These are phyloP conservation scores for Vigna trinervia DNA, from an alignment of 306 rosid genomes.

Conservation along the genomic window DNA sequence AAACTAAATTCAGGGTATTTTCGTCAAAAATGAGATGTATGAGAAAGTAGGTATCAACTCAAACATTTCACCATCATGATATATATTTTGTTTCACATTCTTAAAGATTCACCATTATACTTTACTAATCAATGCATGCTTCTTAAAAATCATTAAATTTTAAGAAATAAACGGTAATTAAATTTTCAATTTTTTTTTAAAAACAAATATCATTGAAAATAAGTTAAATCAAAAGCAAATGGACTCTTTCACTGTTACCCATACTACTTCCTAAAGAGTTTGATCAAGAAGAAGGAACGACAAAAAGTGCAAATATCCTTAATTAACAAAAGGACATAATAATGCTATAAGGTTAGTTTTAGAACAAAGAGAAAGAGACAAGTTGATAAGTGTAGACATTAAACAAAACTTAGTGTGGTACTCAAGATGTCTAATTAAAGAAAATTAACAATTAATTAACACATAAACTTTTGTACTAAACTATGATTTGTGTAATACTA, in stretches of 20 bases:
- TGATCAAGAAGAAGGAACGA: not conserved
- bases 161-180: no score
- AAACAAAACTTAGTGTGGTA: not conserved
- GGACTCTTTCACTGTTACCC: not conserved
- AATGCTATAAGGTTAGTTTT: not conserved
- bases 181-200: no score
- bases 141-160: no score
- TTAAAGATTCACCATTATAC: no score
- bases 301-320: not conserved
- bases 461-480: not conserved
- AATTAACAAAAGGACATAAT: not conserved
- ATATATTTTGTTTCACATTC: not conserved
- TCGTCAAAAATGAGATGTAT: no score
- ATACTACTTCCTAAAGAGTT: not conserved
- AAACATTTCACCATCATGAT: no score
- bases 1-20: no score
- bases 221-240: not conserved
- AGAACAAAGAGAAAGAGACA: not conserved
- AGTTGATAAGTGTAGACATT: no score
- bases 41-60: no score
- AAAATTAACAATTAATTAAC: not conserved
- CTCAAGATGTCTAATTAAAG: not conserved
- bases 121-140: no score
- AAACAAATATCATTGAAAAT: not conserved
- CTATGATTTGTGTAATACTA: slow-evolving; percentile 21